Conservation (phyloP, 306 rosid species). For the Astragalus glycyphyllos region DNA sequence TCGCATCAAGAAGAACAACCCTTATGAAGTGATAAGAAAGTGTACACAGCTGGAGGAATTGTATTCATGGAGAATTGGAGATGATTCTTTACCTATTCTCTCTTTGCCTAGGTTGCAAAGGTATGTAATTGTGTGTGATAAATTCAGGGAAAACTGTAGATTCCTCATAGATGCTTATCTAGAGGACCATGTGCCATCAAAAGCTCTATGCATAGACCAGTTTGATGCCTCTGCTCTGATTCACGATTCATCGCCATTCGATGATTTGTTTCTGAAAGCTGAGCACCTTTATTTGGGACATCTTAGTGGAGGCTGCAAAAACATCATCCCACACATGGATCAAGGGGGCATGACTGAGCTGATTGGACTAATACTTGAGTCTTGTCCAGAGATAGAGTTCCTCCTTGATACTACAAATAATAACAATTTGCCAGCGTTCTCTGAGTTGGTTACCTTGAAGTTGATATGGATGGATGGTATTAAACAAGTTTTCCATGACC, state of each 20-base stretch:
- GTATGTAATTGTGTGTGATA: conserved; percentile 32
- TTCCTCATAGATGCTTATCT: conserved; percentile 28
- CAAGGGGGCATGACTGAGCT: conserved; percentile 34
- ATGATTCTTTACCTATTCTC: not conserved
- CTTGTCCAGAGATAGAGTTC: conserved; percentile 12
- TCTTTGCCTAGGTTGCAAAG: conserved; percentile 21
- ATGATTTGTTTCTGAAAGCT: conserved; percentile 2
- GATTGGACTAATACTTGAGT: not conserved
- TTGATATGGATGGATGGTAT: not conserved
- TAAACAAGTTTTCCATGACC: not conserved
- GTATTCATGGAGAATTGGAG: not conserved
- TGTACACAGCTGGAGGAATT: conserved; percentile 31
- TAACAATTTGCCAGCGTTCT: conserved; percentile 11
- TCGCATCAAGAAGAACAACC: not conserved
- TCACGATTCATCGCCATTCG: not conserved
- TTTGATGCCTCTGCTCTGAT: conserved; percentile 25
- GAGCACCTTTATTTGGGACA: not conserved
- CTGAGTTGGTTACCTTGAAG: conserved; percentile 22
- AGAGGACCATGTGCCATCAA: conserved; percentile 18
- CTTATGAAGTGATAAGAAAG: conserved; percentile 23
- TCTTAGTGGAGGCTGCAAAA: conserved; percentile 16
- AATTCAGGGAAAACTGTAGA: conserved; percentile 29
- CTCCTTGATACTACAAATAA: not conserved
- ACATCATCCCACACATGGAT: conserved; percentile 32
- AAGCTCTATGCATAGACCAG: conserved; percentile 24